Conservation (phyloP, 2,329 filamentous ascomycete genomes). For the Exophiala dermatitidis region DNA sequence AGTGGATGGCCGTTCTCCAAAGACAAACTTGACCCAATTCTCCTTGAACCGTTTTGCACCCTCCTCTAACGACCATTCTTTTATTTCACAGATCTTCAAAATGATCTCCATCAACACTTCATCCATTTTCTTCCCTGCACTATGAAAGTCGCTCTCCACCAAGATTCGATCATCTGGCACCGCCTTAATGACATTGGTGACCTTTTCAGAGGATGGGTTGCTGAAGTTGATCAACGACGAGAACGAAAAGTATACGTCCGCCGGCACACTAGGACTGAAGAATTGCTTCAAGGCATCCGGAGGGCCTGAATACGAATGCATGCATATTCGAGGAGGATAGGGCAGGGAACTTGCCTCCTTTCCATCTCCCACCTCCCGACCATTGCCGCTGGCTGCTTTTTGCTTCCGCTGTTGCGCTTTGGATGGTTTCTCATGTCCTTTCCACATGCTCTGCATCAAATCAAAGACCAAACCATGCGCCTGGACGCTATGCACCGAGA, state of each 20-base stretch:
- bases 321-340: slow-evolving; percentile 80
- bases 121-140: slow-evolving; percentile 76
- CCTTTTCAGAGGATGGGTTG: slow-evolving; percentile 47
- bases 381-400: slow-evolving; percentile 30
- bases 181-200: slow-evolving; percentile 59
- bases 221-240: slow-evolving; percentile 74
- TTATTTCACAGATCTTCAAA: slow-evolving; percentile 67
- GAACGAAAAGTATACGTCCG: slow-evolving; percentile 79
- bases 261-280: slow-evolving; percentile 62
- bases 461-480: slow-evolving; percentile 55
- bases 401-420: slow-evolving; percentile 41
- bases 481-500: slow-evolving; percentile 58
- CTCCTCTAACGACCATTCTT: slow-evolving; percentile 66
- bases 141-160: slow-evolving; percentile 84
- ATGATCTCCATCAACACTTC: slow-evolving; percentile 65
- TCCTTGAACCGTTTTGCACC: slow-evolving; percentile 60
- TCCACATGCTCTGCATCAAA: slow-evolving; percentile 50
- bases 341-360: slow-evolving; percentile 43
- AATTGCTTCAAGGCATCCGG: slow-evolving; percentile 72
- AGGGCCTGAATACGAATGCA: slow-evolving; percentile 86
- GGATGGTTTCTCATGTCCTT: slow-evolving; percentile 49
- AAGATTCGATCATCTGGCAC: slow-evolving; percentile 73
- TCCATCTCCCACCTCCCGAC: slow-evolving; percentile 29
- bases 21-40: slow-evolving; percentile 75
- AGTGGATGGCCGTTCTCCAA: slow-evolving; percentile 42